Evolutionary conservation across 192 early-diverging fungal species (phyloP).

Genomic region (Rhizophagus sp.): DNA sequence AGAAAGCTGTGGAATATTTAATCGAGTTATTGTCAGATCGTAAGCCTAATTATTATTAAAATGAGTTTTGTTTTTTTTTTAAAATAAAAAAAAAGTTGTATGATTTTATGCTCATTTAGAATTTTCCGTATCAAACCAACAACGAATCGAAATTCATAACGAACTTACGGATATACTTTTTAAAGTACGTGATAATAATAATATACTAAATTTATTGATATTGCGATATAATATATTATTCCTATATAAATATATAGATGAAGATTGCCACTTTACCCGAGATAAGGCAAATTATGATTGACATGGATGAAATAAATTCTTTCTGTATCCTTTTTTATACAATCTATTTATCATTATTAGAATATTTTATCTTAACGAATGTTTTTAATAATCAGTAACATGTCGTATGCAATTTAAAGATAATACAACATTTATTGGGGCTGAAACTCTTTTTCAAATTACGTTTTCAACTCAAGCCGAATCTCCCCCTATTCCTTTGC

Average conservation of each 20-base stretch:
- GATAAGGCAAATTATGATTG: background rate
- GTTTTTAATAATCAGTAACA: conserved; percentile 33
- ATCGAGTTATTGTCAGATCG: conserved; percentile 69
- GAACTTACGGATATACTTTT: conserved; percentile 33
- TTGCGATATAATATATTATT: background rate
- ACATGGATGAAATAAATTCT: conserved; percentile 28
- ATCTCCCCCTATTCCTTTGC: conserved; percentile 51
- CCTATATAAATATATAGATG: background rate
- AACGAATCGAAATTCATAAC: conserved; percentile 39
- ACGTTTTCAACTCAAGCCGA: conserved; percentile 39
- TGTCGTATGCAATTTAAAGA: conserved; percentile 52
- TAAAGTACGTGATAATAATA: conserved; percentile 7
- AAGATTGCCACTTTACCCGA: background rate
- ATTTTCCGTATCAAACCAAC: conserved; percentile 33
- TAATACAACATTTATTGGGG: conserved; percentile 55
- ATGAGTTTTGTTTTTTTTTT: background rate
- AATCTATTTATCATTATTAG: background rate
- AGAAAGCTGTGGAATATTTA: conserved; percentile 63
- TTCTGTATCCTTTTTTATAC: conserved; percentile 10
- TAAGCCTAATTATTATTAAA: conserved; percentile 7
- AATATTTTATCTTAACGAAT: background rate
- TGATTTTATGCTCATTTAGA: conserved; percentile 4
- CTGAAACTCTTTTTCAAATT: conserved; percentile 61
- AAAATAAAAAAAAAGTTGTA: background rate
- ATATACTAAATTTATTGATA: background rate